Base-by-base conservation (phyloP, 2,329 filamentous ascomycete genomes). In the Blastomyces gilchristii region DNA sequence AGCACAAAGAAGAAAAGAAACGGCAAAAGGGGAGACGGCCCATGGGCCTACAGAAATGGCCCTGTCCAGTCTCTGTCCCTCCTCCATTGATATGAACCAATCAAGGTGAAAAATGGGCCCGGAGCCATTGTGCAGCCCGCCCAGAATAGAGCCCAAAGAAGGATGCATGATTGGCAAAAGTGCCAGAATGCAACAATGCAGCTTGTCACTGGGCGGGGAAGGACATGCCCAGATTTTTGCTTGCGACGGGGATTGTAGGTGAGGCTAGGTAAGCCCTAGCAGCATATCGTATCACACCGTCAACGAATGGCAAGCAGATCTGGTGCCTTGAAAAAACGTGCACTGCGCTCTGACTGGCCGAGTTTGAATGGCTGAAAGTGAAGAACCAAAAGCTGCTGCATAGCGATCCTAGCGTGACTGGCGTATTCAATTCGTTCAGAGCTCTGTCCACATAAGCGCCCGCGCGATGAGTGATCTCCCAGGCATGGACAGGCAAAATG, bases 141-240 rank as follows among this genome's bases (percentile, higher is more conserved):
- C 3, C 31, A 25, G n/a, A 22, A 22, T 22, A 59, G 22, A 25
- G 18, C 16, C 47, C 57, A 47, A n/a, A 25, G 41, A 8, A n/a
- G 41, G 41, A 31, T 28, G 37, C 41, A 59, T 49, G 43, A 47
- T 47, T 59, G 41, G 25, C 57, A 22, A 37, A 41, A 14, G 41
- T 34, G 14, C 25, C 41, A 49, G 16, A 58, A 45, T 43, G 56
- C 41, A 49, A 34, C 41, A 59, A 59, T 49, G 57, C 43, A 31
- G 25, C 45, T 41, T 59, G 41, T 47, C 41, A 59, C 41, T 31
- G 37, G 57, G 57, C 39, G 57, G 57, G 57, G 57, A 59, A 50
- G 47, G 22, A 31, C 18, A 47, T 34, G 57, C 28, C 57, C 57
- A 58, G n/a, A 11, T 28, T 31, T 31, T 31, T 58, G 56, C 37